A percentile compares a stretch with the other conserved stretches of the same genome.
These are phyloP conservation scores for Circinella minor DNA, from an alignment of 371 early-diverging fungal genomes.

Conservation along the genomic window DNA sequence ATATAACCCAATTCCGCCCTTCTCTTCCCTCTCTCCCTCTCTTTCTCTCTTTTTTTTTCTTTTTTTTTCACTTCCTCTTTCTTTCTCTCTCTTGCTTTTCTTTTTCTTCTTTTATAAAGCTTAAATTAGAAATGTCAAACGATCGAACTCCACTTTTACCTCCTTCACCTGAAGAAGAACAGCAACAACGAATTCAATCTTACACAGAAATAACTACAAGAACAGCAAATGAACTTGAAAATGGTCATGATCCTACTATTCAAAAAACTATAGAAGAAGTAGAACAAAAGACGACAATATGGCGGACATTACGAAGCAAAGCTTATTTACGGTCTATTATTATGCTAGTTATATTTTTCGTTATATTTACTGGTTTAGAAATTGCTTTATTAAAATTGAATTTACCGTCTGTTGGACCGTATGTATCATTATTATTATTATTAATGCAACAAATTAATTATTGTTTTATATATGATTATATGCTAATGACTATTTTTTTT, in stretches of 20 bases:
- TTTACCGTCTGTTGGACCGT: conserved; percentile 47
- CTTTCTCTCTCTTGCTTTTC: background rate
- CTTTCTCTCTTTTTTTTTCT: background rate
- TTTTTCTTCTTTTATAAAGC: background rate
- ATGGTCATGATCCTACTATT: conserved; percentile 1
- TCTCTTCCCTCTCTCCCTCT: background rate
- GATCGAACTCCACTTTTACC: background rate
- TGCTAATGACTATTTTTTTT: background rate
- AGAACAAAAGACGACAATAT: conserved; percentile 13
- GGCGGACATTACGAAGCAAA: conserved; percentile 44
- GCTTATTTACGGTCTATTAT: conserved; percentile 48
- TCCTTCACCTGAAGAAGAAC: conserved; percentile 9
- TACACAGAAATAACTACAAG: conserved; percentile 4
- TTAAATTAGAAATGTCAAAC: background rate
- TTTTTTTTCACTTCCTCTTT: background rate
- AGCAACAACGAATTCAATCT: background rate
- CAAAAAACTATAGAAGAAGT: background rate
- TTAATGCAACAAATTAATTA: background rate
- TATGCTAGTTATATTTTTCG: conserved; percentile 33
- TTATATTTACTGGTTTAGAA: conserved; percentile 39
- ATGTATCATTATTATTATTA: conserved; percentile 21
- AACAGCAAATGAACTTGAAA: background rate
- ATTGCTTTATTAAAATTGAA: conserved; percentile 37
- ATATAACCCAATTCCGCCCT: background rate
- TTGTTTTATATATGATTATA: background rate